Evolutionary conservation across 768 basidiomycete species (phyloP).

Genomic region (Collybia sp.): DNA sequence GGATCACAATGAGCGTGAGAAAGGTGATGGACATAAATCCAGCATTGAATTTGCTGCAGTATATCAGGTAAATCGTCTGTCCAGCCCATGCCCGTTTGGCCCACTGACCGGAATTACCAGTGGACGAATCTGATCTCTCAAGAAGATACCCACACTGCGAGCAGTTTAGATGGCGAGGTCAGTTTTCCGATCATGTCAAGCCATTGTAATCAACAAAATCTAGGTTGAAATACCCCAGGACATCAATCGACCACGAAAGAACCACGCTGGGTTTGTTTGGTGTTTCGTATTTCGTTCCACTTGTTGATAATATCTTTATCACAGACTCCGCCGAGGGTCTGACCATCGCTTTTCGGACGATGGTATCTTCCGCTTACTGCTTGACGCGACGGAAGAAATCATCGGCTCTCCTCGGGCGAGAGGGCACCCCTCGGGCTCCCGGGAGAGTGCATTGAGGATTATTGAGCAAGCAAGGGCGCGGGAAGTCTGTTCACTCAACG

Average conservation of each 20-base stretch:
- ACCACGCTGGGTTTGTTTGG: slow-evolving; percentile 9
- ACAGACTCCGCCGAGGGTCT: slow-evolving; percentile 10
- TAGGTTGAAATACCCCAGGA: slow-evolving; percentile 3
- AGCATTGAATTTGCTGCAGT: slow-evolving; percentile 12
- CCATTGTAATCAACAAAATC: not conserved
- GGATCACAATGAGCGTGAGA: slow-evolving; percentile 5
- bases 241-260: slow-evolving; percentile 7
- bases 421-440: slow-evolving; percentile 1
- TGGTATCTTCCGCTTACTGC: slow-evolving; percentile 13
- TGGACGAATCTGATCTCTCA: slow-evolving; percentile 5
- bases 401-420: slow-evolving; percentile 7
- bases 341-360: slow-evolving; percentile 15
- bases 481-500: slow-evolving; percentile 14
- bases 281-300: not conserved
- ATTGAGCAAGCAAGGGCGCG: slow-evolving; percentile 11
- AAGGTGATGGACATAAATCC: slow-evolving; percentile 11
- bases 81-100: not conserved
- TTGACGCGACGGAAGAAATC: slow-evolving; percentile 13
- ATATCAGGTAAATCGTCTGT: slow-evolving; percentile 10
- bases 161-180: not conserved
- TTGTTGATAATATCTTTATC: not conserved
- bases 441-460: slow-evolving; percentile 1
- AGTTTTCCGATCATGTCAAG: not conserved
- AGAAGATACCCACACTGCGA: slow-evolving; percentile 5
- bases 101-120: not conserved